These are phyloP conservation scores for Phyllachora maydis DNA, from an alignment of 2,329 filamentous ascomycete species.

Conservation along the genomic window DNA sequence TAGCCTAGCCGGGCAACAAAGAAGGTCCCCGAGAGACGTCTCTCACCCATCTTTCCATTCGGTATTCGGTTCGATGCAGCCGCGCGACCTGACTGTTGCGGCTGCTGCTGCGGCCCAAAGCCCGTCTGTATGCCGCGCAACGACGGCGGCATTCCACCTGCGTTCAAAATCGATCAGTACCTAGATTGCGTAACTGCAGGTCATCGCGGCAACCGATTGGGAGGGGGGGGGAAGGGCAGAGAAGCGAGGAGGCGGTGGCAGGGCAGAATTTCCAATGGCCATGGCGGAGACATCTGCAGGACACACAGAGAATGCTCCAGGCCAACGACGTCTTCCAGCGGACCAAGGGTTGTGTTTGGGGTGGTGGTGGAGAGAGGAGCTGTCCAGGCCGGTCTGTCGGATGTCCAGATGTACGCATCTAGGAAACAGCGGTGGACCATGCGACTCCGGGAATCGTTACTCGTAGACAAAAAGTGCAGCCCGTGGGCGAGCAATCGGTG, in stretches of 20 bases:
- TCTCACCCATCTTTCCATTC: conserved; percentile 43
- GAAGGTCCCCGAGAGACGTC: conserved; percentile 1
- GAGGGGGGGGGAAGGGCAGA: background rate
- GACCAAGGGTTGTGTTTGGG: no score
- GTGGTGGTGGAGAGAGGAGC: no score
- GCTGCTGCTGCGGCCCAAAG: conserved; percentile 39
- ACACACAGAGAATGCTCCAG: background rate
- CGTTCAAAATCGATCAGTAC: conserved; percentile 12
- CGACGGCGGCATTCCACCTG: conserved; percentile 39
- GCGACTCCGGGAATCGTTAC: background rate
- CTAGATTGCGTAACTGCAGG: conserved; percentile 7
- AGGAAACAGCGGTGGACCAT: background rate
- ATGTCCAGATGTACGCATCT: background rate
- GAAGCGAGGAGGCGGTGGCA: background rate
- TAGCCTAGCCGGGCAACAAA: conserved; percentile 3
- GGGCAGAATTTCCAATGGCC: background rate
- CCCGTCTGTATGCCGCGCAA: conserved; percentile 40
- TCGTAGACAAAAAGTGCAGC: background rate
- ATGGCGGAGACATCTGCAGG: background rate
- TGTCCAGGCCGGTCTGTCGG: no score
- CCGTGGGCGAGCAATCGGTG: conserved; percentile 2
- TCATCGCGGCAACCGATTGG: conserved; percentile 1
- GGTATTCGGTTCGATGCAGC: conserved; percentile 37
- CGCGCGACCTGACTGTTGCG: conserved; percentile 31
- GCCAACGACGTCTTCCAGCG: background rate